phyloP scores from a whole-genome alignment of 2,329 filamentous ascomycete species.

The Fusarium circinatum region DNA sequence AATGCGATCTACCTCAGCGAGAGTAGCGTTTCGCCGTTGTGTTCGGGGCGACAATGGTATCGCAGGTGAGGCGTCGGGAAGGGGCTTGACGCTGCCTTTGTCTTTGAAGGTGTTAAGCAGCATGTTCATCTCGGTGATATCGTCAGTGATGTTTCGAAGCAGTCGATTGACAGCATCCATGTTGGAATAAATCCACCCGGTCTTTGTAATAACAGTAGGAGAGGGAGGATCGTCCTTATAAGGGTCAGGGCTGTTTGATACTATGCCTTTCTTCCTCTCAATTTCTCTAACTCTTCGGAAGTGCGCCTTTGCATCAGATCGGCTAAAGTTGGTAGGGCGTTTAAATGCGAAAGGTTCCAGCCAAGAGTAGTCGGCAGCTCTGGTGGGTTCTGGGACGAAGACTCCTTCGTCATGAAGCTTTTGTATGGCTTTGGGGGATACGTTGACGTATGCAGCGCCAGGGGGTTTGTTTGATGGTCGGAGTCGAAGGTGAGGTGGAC shows the following conservation, averaged over 20 bases:
- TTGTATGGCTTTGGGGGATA: constrained; percentile 23
- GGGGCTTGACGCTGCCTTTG: background rate
- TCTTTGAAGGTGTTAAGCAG: constrained; percentile 1
- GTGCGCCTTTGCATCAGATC: background rate
- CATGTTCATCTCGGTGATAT: background rate
- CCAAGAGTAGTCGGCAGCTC: constrained; percentile 6
- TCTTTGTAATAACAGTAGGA: constrained; percentile 1
- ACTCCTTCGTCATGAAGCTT: constrained; percentile 12
- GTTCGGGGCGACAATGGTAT: background rate
- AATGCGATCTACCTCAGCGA: constrained; percentile 17
- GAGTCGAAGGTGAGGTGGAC: background rate
- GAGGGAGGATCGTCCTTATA: background rate
- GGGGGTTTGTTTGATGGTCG: constrained; percentile 17
- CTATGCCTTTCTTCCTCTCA: background rate
- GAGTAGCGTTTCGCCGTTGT: background rate
- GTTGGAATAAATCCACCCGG: constrained; percentile 7
- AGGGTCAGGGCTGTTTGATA: background rate
- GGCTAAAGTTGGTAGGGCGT: background rate
- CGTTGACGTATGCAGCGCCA: constrained; percentile 19
- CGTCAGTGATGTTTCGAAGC: background rate
- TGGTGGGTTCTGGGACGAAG: constrained; percentile 2
- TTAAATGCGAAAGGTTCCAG: background rate
- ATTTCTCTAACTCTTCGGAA: background rate
- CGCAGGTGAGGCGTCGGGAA: background rate
- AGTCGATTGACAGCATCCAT: constrained; percentile 15